Base-by-base conservation (phyloP, 164 flowering plant genomes). In the Euptelea pleiosperma region DNA sequence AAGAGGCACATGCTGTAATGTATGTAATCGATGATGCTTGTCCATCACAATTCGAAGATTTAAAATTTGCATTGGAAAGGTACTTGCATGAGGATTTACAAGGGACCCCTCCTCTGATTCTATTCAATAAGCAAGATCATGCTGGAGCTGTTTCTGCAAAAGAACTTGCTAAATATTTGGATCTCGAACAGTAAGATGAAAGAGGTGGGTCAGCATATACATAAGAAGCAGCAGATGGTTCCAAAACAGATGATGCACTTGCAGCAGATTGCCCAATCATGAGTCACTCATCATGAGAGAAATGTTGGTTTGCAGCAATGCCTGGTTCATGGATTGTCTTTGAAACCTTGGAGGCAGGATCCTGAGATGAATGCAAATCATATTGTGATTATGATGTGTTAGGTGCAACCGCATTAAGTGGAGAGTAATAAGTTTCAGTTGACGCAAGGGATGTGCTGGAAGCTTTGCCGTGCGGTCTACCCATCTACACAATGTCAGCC, bases 401-500 rank as follows among this genome's bases (percentile, higher is more conserved):
- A 6, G 59, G 58, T 22, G 62, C 30, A 41, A 33, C 61, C 4
- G 57, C n/a, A 37, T 39, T 58, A 49, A 39, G 67, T 8, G 26
- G 22, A 41, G 60, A 21, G 50, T 45, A 46, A 18, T 61, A 50
- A 41, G 57, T n/a, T 28, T 55, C 58, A 9, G 53, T 45, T 28
- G 67, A 34, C 8, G 58, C 25, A 41, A 26, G 18, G 22, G 69
- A 51, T 21, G 43, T 43, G 62, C 65, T 58, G n/a, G 89, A 61
- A 59, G 69, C 66, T 70, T 79, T 88, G 66, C 62, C 65, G 6
- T 79, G 82, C 39, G 96, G 90, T 69, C 84, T 80, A 33, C 99
- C 99, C 90, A 77, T 87, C 79, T 86, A 91, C 62, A 94, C 99
- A 70, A 94, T 84, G 68, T 94, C 99, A 64, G 99, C 99, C 99